These are phyloP conservation scores for Solanum phureja DNA, from an alignment of 257 asterid genomes.

Conservation along the genomic window DNA sequence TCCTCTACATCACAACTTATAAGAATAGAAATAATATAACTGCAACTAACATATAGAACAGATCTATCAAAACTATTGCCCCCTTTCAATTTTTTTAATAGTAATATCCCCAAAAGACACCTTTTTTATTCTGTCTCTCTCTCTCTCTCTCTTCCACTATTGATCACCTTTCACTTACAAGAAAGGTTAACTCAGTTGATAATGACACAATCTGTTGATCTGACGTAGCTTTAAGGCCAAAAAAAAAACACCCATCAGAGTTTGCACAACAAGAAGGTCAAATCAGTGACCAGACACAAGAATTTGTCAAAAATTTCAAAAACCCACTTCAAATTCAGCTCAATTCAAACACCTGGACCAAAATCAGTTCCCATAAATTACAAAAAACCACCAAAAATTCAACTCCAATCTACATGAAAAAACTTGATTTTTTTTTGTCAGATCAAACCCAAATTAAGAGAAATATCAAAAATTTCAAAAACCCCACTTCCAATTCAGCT, in stretches of 20 bases:
- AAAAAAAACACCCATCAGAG: neutral
- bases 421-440: neutral
- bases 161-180: neutral
- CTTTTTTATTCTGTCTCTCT: neutral
- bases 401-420: neutral
- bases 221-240: neutral
- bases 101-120: neutral
- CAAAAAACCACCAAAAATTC: neutral
- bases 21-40: neutral
- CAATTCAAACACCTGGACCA: neutral
- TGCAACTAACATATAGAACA: neutral
- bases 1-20: neutral
- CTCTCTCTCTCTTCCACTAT: neutral
- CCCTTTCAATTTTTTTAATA: neutral
- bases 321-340: neutral
- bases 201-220: neutral
- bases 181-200: neutral
- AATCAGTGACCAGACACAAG: neutral
- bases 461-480: neutral
- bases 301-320: neutral
- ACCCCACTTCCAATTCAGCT: neutral
- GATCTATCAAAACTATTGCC: neutral
- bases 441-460: neutral
- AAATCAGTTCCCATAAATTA: neutral
- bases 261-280: neutral